Base-by-base conservation (phyloP, 225 moss, liverwort and hornwort genomes). In the Pleurozium schreberi region DNA sequence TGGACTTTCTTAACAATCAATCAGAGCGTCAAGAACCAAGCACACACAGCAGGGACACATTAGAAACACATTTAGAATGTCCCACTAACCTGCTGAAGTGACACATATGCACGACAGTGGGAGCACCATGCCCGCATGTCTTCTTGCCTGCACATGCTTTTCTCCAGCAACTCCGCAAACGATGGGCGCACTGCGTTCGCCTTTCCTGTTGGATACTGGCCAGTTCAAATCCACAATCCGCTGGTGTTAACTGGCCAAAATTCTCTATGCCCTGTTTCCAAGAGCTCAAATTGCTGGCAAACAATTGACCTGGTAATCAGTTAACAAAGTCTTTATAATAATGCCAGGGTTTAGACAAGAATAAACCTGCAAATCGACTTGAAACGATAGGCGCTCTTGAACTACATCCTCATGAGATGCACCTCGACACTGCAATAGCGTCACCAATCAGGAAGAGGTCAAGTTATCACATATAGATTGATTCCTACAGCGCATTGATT, bases 81-180 rank as follows among this genome's bases (percentile, higher is more conserved):
- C 58, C 76, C 52, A 68, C 68, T 86, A 63, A 95, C 95, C 95
- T 94, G 95, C 87, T 94, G 94, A 80, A 95, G 91, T 67, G 91
- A 93, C 47, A 95, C 94, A 89, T 95, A 95, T 81, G 94, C 91
- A 87, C 95, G 94, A 91, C 95, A 95, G 49, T 93, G 91, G 6
- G 94, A 77, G 82, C 95, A 95, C 95, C 95, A 95, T 84, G 93
- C 92, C 80, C 94, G 94, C 94, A 92, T 93, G 38, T 95, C 95
- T 89, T 95, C 95, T 89, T 95, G 94, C 85, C 92, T 95, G 66
- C 95, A 94, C 66, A 94, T 87, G 79, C 93, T 95, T 82, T 92
- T 95, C 86, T 95, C 94, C 83, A 95, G 84, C 53, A 95, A 84
- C 86, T 95, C 95, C 66, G 86, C 91, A 91, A 95, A 95, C 49